Conservation (phyloP, 2,329 filamentous ascomycete genomes). For the Cladophialophora bantiana region DNA sequence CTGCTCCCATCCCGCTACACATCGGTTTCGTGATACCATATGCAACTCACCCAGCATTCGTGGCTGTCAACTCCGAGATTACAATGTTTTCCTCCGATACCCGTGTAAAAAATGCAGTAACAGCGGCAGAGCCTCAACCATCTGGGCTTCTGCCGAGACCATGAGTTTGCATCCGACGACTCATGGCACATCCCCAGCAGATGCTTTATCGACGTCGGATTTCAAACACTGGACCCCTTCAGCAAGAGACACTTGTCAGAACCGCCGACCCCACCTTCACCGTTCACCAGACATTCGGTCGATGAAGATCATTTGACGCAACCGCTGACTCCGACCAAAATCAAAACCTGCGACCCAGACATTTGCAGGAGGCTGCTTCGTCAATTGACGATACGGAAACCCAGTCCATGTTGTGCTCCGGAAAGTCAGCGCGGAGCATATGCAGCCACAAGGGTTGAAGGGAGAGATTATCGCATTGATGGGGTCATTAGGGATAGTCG, state of each 20-base stretch:
- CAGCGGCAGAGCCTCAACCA: conserved; percentile 6
- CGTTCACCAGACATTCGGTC: conserved; percentile 18
- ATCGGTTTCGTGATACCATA: conserved; percentile 33
- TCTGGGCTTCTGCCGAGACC: not conserved
- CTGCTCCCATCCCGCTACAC: conserved; percentile 36
- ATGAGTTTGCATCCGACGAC: conserved; percentile 20
- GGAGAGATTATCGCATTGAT: conserved; percentile 16
- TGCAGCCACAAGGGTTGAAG: conserved; percentile 31
- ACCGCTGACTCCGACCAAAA: conserved; percentile 5
- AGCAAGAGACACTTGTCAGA: not conserved
- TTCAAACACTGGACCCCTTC: conserved; percentile 37
- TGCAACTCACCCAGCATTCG: conserved; percentile 26
- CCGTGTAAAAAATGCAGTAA: conserved; percentile 31
- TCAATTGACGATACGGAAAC: conserved; percentile 24
- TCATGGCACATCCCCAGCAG: conserved; percentile 37
- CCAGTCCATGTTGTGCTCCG: conserved; percentile 28
- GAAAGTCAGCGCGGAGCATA: conserved; percentile 22
- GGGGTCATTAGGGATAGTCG: conserved; percentile 25
- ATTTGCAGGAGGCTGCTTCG: conserved; percentile 23
- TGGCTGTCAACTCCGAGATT: conserved; percentile 28
- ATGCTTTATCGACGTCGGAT: conserved; percentile 39
- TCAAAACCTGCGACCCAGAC: not conserved
- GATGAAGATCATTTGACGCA: conserved; percentile 6
- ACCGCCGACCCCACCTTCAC: conserved; percentile 2
- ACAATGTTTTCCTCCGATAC: conserved; percentile 21